Base-by-base conservation (phyloP, 805 yeast genomes). In the Candida wancherniae region DNA sequence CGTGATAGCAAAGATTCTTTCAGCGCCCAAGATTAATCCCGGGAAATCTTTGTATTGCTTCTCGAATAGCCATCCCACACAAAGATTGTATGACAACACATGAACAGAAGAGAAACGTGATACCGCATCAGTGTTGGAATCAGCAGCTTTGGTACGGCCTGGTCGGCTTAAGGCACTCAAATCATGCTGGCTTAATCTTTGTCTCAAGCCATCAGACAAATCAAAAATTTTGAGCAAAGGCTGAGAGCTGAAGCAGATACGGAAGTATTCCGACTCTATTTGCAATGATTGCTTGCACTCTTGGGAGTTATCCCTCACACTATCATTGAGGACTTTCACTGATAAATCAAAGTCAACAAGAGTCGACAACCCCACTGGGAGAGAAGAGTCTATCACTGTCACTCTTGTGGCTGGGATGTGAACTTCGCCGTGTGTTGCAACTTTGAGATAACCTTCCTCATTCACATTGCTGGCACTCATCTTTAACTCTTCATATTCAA, bases 11-110 rank as follows among this genome's bases (percentile, higher is more conserved):
- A 78, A 82, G 13, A 85, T 72, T 11, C 78, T 61, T 41, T 84
- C 85, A 33, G 82, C 84, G 0, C 97, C 97, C 18, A 77, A 39
- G 22, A 83, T 77, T n/a, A 85, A 48, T 8, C 96, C 96, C 0
- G 86, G 86, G 31, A 61, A 66, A 18, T 57, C 61, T 14, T 66
- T 67, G 2, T 48, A 38, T 2, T 53, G 50, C 4, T 53, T 53
- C n/a, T 72, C 77, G 49, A 81, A 82, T 4, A 82, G 51, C 87
- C 95, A 85, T 0, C 95, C 94, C 19, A 82, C 37, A 39, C 94
- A 82, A 37, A 83, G 64, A 40, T 80, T 73, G 42, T 77, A 71
- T 0, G 85, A 73, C 5, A 77, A 51, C 15, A 81, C 63, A 28
- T 75, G 81, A 18, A 81, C 58, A 0, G 39, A 67, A 61, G n/a